Percentiles rank a stretch among this genome's conserved stretches.
Evolutionary conservation across 1,284 basidiomycete genomes (phyloP).

Genomic region (Inonotus hispidus): DNA sequence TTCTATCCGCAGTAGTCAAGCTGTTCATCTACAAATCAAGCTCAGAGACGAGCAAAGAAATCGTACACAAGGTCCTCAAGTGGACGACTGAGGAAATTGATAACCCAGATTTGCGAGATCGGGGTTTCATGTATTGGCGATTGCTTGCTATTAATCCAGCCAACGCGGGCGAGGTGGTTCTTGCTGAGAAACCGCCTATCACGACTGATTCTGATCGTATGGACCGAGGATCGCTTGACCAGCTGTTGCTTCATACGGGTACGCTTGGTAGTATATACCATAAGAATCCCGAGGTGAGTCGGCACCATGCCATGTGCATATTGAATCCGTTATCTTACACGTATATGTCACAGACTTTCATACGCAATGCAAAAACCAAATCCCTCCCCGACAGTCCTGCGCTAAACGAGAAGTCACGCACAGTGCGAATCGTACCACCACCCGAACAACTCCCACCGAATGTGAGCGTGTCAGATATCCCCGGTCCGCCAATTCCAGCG

Average conservation of each 20-base stretch:
- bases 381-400: conserved; percentile 74
- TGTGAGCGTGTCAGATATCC: conserved; percentile 37
- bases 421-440: conserved; percentile 59
- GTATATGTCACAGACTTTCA: conserved; percentile 59
- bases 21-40: conserved; percentile 89
- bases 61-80: conserved; percentile 95
- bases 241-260: conserved; percentile 76
- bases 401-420: conserved; percentile 66
- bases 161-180: conserved; percentile 87
- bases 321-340: not conserved
- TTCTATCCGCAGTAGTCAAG: conserved; percentile 95
- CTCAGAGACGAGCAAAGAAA: conserved; percentile 81
- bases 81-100: conserved; percentile 98
- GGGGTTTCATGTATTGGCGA: conserved; percentile 99
- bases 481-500: conserved; percentile 62
- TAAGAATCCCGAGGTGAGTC: conserved; percentile 77
- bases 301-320: conserved; percentile 1
- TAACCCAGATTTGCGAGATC: conserved; percentile 93
- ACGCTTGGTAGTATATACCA: conserved; percentile 85
- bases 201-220: conserved; percentile 98
- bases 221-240: conserved; percentile 93
- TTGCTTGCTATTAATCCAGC: conserved; percentile 91
- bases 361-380: conserved; percentile 71
- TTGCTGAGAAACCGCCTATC: conserved; percentile 91
- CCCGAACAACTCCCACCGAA: conserved; percentile 45